A percentile compares a stretch with the other conserved stretches of the same genome.
Conservation (phyloP, 2,329 filamentous ascomycete species). For the Diaporthe aspalathi region DNA sequence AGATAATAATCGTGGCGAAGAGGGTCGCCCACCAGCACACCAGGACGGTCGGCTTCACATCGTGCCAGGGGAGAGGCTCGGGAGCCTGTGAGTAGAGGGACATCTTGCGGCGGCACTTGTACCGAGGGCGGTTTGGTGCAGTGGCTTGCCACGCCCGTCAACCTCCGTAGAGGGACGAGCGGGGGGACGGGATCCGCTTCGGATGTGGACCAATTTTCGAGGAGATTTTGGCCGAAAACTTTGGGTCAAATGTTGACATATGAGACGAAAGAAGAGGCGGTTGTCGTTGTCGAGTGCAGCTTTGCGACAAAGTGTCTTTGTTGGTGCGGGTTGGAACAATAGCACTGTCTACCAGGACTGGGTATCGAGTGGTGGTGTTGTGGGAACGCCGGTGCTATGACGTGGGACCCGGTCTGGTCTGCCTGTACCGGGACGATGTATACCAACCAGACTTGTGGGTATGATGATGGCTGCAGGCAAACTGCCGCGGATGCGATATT, state of each 20-base stretch:
- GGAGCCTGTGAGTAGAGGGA: conserved; percentile 68
- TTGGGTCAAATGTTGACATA: not conserved
- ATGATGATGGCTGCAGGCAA: conserved; percentile 21
- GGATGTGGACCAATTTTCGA: conserved; percentile 41
- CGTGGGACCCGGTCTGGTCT: conserved; percentile 15
- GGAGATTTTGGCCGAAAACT: not conserved
- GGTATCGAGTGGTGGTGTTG: not conserved
- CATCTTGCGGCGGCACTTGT: conserved; percentile 56
- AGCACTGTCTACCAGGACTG: conserved; percentile 5
- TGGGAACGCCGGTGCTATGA: conserved; percentile 30
- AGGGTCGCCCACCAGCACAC: conserved; percentile 96
- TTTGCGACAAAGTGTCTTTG: conserved; percentile 14
- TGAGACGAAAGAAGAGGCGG: not conserved
- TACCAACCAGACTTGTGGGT: not conserved
- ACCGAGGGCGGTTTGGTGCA: conserved; percentile 37
- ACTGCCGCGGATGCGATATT: conserved; percentile 16
- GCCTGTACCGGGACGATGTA: not conserved
- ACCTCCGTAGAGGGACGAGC: conserved; percentile 71
- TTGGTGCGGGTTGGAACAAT: conserved; percentile 2
- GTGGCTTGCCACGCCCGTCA: conserved; percentile 63
- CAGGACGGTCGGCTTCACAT: conserved; percentile 89
- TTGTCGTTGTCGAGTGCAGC: conserved; percentile 17
- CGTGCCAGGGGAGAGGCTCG: conserved; percentile 56
- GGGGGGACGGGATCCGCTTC: conserved; percentile 53
- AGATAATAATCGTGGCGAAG: conserved; percentile 85